Evolutionary conservation across 306 rosid genomes (phyloP).

Genomic region (Sophora flavescens): DNA sequence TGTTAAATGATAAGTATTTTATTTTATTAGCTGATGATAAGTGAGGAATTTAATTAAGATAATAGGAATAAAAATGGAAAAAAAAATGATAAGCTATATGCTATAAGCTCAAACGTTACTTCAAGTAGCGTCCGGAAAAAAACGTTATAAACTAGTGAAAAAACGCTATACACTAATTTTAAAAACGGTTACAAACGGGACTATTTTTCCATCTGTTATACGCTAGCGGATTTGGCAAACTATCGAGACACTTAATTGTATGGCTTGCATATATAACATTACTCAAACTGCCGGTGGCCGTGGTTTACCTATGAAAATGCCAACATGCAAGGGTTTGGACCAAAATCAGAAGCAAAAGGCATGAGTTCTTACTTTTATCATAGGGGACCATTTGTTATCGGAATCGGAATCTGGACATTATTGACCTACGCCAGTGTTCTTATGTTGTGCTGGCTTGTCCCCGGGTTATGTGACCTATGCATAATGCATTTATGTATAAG

Average conservation of each 20-base stretch:
- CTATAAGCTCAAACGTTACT: no score
- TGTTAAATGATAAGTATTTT: no score
- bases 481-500: slow-evolving; percentile 49
- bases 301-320: background rate
- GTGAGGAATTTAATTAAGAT: no score
- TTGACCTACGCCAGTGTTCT: background rate
- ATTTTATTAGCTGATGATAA: no score
- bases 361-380: background rate
- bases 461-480: slow-evolving; percentile 49
- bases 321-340: slow-evolving; percentile 39
- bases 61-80: no score
- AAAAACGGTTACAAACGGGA: no score
- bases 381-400: slow-evolving; percentile 43
- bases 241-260: slow-evolving; percentile 4
- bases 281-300: background rate
- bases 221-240: no score
- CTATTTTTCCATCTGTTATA: no score
- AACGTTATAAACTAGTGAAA: no score
- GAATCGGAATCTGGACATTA: slow-evolving; percentile 34
- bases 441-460: background rate
- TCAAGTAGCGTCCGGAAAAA: no score
- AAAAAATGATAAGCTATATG: no score
- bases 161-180: no score
- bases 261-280: background rate
- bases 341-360: slow-evolving; percentile 25